Evolutionary conservation across 345 rosid genomes (phyloP), one percentile per base, ranked within the genome.

Genomic region (Syzygium aqueum): DNA sequence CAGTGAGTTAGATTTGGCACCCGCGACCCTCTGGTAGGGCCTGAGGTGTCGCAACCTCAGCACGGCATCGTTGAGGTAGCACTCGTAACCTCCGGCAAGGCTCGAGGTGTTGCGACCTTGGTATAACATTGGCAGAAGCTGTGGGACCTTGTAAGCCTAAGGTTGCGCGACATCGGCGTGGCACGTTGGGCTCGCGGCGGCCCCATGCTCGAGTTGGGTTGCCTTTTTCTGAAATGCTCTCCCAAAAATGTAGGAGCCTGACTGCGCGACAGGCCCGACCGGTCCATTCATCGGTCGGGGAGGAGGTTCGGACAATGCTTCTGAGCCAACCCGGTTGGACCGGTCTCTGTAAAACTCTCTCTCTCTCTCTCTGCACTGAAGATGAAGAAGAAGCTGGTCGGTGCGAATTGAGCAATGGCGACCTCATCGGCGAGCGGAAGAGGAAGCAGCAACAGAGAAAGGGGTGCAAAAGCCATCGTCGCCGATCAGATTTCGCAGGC

Each of bases 401-500:
- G 73, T 25, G 65, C 6, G 8, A 28, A 61, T n/a, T 19, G 85
- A 52, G 61, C 86, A 73, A 89, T 90, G 92, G 90, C 92, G 23
- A 88, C 86, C 33, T 82, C 89, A 30, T 16, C 88, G 51, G 51
- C 89, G 27, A 49, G 40, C 11, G 85, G 85, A 14, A 56, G 83
- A 3, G 78, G 89, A 3, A 33, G 85, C 37, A 89, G 90, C 88
- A 89, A 88, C 84, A 86, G 96, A 87, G 97, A 93, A 88, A 92
- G 93, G 82, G 92, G 94, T 19, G 94, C 97, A 12, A 96, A 94
- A 90, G 95, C 97, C 67, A 19, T 88, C 28, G 98, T 96, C 77
- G 90, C 95, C 59, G 99, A 96, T 82, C 97, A 97, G 88, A 95
- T 95, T 43, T 88, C 96, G 3, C 98, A 97, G 89, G 93, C 97